Conservation (phyloP, 2,329 filamentous ascomycete species). For the Fusarium sacchari region DNA sequence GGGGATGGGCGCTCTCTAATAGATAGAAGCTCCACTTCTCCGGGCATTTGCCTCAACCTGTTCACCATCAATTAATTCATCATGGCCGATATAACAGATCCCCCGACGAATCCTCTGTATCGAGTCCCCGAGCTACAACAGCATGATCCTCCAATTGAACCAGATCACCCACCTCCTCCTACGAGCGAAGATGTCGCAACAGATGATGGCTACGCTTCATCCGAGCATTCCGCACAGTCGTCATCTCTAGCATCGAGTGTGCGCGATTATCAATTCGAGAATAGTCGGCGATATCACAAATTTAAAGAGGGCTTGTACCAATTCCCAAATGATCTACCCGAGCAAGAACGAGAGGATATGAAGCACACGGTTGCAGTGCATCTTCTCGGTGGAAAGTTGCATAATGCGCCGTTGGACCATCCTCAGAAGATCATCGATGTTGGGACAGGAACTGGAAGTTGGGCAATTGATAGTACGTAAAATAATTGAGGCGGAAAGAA, state of each 20-base stretch:
- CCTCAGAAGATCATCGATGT: constrained; percentile 54
- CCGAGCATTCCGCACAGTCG: constrained; percentile 14
- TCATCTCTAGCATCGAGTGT: constrained; percentile 45
- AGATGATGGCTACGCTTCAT: constrained; percentile 33
- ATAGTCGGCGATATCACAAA: constrained; percentile 55
- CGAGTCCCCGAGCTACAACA: neutral
- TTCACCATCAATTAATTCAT: neutral
- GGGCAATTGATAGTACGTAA: constrained; percentile 56
- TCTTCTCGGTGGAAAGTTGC: constrained; percentile 51
- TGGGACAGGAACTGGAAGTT: constrained; percentile 50
- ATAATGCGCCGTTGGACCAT: constrained; percentile 54
- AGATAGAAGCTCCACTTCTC: neutral
- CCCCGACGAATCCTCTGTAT: neutral
- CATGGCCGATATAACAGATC: neutral
- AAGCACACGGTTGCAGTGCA: constrained; percentile 53
- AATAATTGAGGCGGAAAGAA: too few relatives aligned
- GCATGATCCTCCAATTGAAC: constrained; percentile 24
- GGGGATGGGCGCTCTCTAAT: neutral
- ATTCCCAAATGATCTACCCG: constrained; percentile 56
- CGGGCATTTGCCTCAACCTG: neutral
- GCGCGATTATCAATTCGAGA: constrained; percentile 55
- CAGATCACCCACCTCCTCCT: neutral
- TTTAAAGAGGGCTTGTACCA: constrained; percentile 53
- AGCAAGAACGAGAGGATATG: constrained; percentile 57
- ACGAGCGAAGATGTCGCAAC: constrained; percentile 1